phyloP scores from a whole-genome alignment of 1,139 yeast species.

The Blastobotrys illinoisensis region DNA sequence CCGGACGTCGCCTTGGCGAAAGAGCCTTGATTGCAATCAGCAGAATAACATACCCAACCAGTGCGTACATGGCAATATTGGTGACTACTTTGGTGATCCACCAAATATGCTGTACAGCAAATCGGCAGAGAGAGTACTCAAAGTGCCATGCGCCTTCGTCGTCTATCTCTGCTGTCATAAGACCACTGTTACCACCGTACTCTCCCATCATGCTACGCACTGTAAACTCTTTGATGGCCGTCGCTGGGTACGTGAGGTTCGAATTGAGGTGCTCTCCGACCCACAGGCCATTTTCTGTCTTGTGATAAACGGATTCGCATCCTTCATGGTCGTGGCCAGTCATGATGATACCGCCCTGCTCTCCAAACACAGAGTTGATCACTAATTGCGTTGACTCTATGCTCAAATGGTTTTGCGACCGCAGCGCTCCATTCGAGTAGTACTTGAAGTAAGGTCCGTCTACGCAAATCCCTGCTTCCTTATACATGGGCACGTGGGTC shows the following conservation, averaged over 20 bases:
- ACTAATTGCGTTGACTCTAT: conserved; percentile 61
- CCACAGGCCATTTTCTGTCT: conserved; percentile 37
- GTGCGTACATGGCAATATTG: conserved; percentile 11
- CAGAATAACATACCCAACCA: neutral
- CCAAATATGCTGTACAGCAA: conserved; percentile 90
- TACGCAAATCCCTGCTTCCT: conserved; percentile 69
- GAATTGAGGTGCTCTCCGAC: conserved; percentile 14
- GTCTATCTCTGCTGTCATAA: conserved; percentile 65
- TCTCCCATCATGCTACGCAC: conserved; percentile 97
- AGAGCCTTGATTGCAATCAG: neutral
- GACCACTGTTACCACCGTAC: conserved; percentile 81
- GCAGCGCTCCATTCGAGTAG: conserved; percentile 46
- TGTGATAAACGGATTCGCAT: conserved; percentile 59
- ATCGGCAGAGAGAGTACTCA: conserved; percentile 67
- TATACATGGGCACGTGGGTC: conserved; percentile 87
- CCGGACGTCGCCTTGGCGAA: neutral
- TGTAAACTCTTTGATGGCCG: conserved; percentile 62
- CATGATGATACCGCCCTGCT: conserved; percentile 63
- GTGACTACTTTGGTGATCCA: conserved; percentile 72
- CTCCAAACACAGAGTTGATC: conserved; percentile 59
- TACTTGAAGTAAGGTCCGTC: conserved; percentile 78
- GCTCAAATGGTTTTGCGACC: conserved; percentile 84
- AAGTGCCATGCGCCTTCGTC: conserved; percentile 52
- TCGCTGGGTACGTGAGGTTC: neutral
- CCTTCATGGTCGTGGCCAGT: conserved; percentile 98